Percentiles rank a stretch among this genome's conserved stretches.
These are phyloP conservation scores for Geotrichum carabidarum DNA, from an alignment of 1,139 yeast genomes.

Conservation along the genomic window DNA sequence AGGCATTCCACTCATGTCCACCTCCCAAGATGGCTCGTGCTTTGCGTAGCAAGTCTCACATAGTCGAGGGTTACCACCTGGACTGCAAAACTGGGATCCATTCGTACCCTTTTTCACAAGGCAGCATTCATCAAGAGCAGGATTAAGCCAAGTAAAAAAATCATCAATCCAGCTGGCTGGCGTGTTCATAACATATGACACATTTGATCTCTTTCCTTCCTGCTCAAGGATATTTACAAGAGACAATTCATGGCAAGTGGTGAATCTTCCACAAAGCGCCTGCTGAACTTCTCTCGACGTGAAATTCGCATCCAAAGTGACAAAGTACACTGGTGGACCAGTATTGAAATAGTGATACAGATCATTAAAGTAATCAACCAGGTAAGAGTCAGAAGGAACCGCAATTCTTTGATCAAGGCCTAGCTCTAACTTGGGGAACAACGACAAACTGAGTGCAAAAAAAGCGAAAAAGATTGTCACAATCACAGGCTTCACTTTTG, in stretches of 20 bases:
- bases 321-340: conserved; percentile 90
- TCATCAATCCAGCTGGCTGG: conserved; percentile 92
- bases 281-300: conserved; percentile 61
- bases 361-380: conserved; percentile 74
- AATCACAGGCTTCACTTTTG: conserved; percentile 47
- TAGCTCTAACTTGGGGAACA: conserved; percentile 62
- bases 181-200: conserved; percentile 71
- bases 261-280: conserved; percentile 77
- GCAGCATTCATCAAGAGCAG: conserved; percentile 82
- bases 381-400: conserved; percentile 73
- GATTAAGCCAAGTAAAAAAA: conserved; percentile 79
- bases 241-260: conserved; percentile 75
- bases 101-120: conserved; percentile 43
- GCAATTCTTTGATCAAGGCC: conserved; percentile 92
- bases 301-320: conserved; percentile 60
- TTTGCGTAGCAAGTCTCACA: conserved; percentile 67
- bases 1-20: conserved; percentile 81
- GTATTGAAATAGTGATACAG: conserved; percentile 67
- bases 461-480: conserved; percentile 53
- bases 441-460: conserved; percentile 62
- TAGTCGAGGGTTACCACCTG: conserved; percentile 61
- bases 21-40: conserved; percentile 58
- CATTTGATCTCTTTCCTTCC: conserved; percentile 62
- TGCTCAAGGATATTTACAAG: conserved; percentile 80
- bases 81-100: conserved; percentile 49